Conservation (phyloP, 305 asterid species). For the Salvia sclarea region DNA sequence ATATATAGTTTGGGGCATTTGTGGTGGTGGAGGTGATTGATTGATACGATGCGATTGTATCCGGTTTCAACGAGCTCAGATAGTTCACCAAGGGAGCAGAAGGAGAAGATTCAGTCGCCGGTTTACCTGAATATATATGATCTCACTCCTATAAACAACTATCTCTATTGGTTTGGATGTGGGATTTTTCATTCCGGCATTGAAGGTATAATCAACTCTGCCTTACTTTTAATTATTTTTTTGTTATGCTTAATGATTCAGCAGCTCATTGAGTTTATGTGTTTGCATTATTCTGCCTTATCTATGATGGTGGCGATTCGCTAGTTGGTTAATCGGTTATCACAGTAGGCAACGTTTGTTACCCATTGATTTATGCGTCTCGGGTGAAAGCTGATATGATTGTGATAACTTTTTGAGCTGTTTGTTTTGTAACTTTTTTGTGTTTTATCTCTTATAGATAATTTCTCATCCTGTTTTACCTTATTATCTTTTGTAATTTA, state of each 20-base stretch:
- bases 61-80: constrained; percentile 52
- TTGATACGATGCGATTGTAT: constrained; percentile 62
- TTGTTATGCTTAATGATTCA: background rate
- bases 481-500: background rate
- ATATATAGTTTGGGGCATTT: constrained; percentile 24
- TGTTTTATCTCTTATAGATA: constrained; percentile 18
- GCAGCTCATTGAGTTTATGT: background rate
- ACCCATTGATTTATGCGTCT: background rate
- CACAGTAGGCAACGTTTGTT: background rate
- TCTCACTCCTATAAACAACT: constrained; percentile 75
- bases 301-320: background rate
- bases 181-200: constrained; percentile 88
- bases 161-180: constrained; percentile 75
- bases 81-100: constrained; percentile 48
- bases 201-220: constrained; percentile 58
- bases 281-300: background rate
- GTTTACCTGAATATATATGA: constrained; percentile 76
- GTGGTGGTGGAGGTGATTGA: constrained; percentile 32
- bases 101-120: constrained; percentile 48
- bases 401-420: constrained; percentile 1
- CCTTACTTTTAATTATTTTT: background rate
- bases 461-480: background rate
- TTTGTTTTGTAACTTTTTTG: background rate
- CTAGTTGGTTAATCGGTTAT: background rate
- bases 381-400: background rate